Base-by-base conservation (phyloP, 2,329 filamentous ascomycete species). In the Fusarium kyushuense region DNA sequence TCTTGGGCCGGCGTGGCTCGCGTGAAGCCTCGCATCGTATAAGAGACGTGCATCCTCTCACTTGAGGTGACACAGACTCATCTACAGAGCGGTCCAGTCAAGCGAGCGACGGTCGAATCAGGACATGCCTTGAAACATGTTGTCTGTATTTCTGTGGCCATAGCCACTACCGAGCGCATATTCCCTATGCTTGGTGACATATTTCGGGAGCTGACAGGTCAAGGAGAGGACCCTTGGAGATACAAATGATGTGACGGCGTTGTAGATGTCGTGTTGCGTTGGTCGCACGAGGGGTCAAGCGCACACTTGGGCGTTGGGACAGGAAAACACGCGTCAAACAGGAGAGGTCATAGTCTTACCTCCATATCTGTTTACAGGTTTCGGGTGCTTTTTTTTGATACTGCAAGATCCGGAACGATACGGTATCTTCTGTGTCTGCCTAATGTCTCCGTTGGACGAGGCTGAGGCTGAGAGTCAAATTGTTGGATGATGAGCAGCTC, bases 21-120 rank as follows among this genome's bases (percentile, higher is more conserved):
- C 54, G 58, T 57, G 21, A 51, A 51, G 52, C 41, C 54, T 64
- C 41, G 29, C 30, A 35, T 35, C 58, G 58, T 62, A 61, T 57
- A 42, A 45, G 52, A 59, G 67, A 43, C 67, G 59, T 49, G 47
- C 35, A 47, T 58, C 41, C 49, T 55, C 63, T 58, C 54, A 60
- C 63, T 70, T 36, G 59, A 70, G 63, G 67, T 70, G 41, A 54
- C 59, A 70, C 67, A 58, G 32, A 27, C 32, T 54, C 48, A 40
- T 70, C 40, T 56, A 46, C 48, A 43, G 47, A 55, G 38, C 49
- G 56, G 52, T 41, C 36, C 33, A 35, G 65, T 42, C 58, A 64
- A 68, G 67, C 63, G 51, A 68, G 41, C 25, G 27, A 40, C 47
- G 27, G 55, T 67, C 63, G 54, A 64, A 70, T 68, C 66, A 67